phyloP scores from a whole-genome alignment of 2,329 filamentous ascomycete species.

The Talaromyces sp. region DNA sequence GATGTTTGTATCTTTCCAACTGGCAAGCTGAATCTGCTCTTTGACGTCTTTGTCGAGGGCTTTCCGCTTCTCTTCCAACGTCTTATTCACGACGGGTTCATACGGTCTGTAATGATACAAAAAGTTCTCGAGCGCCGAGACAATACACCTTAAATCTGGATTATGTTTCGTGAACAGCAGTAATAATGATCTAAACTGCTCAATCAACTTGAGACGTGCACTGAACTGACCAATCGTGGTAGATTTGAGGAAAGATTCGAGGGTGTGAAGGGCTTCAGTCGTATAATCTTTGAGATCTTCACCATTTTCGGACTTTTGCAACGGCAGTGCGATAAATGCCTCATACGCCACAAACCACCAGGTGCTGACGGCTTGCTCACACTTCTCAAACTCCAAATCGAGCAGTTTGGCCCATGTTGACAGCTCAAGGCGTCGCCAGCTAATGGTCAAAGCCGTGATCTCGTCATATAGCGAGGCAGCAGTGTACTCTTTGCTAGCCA shows the following conservation, averaged over 20 bases:
- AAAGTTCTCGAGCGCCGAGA: constrained; percentile 70
- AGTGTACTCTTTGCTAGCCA: constrained; percentile 76
- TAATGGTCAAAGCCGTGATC: constrained; percentile 75
- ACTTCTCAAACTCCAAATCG: constrained; percentile 75
- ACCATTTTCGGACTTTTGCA: constrained; percentile 60
- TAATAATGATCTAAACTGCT: constrained; percentile 62
- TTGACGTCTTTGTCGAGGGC: constrained; percentile 88
- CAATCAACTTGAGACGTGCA: constrained; percentile 67
- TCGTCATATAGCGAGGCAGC: constrained; percentile 69
- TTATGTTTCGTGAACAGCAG: constrained; percentile 59
- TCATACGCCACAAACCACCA: constrained; percentile 99
- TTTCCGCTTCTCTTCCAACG: constrained; percentile 64
- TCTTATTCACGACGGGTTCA: constrained; percentile 61
- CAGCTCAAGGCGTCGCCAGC: constrained; percentile 86
- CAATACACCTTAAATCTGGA: constrained; percentile 56
- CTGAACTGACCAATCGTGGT: constrained; percentile 79
- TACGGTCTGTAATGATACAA: constrained; percentile 72
- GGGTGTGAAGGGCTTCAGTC: constrained; percentile 66
- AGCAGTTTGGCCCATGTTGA: constrained; percentile 88
- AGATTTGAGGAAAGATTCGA: constrained; percentile 74
- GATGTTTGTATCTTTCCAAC: constrained; percentile 98
- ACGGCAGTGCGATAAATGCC: constrained; percentile 72
- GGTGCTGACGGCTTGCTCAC: constrained; percentile 70
- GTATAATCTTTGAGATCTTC: constrained; percentile 62
- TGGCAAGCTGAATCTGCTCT: constrained; percentile 86